These are phyloP conservation scores for Iris macrosiphon DNA, from an alignment of 106 monocot species.

Conservation along the genomic window DNA sequence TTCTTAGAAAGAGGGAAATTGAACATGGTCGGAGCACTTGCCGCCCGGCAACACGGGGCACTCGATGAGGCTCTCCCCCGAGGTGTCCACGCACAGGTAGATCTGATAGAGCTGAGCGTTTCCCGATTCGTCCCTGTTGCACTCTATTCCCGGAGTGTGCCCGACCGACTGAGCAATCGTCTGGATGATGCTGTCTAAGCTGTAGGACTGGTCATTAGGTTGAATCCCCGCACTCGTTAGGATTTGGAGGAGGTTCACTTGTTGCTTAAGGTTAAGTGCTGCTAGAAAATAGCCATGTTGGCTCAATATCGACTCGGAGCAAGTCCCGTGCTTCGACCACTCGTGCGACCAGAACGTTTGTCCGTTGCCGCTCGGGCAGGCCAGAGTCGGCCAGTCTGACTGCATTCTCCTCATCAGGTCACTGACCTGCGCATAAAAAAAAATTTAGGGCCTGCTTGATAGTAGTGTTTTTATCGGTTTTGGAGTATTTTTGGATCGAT, in stretches of 20 bases:
- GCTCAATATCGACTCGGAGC: conserved; percentile 30
- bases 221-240: conserved; percentile 26
- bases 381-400: conserved; percentile 38
- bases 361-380: conserved; percentile 42
- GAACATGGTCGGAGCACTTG: conserved; percentile 18
- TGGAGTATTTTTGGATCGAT: too few relatives aligned
- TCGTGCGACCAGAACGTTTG: conserved; percentile 49
- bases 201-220: conserved; percentile 57
- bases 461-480: too few relatives aligned
- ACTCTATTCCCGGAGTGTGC: conserved; percentile 32
- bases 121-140: conserved; percentile 51
- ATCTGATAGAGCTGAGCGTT: conserved; percentile 61
- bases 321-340: conserved; percentile 67
- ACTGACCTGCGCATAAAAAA: conserved; percentile 20
- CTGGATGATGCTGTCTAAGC: conserved; percentile 16
- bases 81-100: conserved; percentile 37
- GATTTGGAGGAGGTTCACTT: conserved; percentile 26
- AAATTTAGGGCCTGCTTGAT: too few relatives aligned
- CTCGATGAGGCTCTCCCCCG: conserved; percentile 14
- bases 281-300: conserved; percentile 43
- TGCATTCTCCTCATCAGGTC: conserved; percentile 21
- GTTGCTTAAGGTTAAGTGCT: conserved; percentile 31
- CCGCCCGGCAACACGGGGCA: conserved; percentile 30
- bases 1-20: conserved; percentile 42
- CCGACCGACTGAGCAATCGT: conserved; percentile 29